Conservation (phyloP, 371 early-diverging fungal species). For the Apophysomyces elegans region DNA sequence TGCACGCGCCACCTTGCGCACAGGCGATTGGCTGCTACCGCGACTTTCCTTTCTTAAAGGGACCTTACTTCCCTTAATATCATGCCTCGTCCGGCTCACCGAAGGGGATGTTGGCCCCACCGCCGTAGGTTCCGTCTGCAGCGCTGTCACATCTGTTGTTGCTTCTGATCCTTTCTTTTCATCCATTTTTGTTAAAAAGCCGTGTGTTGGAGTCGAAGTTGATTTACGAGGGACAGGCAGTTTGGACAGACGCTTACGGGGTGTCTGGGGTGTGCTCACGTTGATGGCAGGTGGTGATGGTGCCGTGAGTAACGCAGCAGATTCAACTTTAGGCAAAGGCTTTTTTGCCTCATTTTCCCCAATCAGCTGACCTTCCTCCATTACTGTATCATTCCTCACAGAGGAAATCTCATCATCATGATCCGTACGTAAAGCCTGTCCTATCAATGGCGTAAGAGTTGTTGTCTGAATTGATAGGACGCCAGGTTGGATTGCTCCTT, state of each 20-base stretch:
- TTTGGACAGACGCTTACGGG: background rate
- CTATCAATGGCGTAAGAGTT: no score
- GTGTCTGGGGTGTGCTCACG: slow-evolving; percentile 3
- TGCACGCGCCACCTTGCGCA: background rate
- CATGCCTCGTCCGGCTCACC: background rate
- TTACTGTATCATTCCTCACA: no score
- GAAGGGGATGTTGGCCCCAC: background rate
- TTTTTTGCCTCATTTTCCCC: no score
- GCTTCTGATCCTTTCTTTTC: background rate
- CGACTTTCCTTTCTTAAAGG: background rate
- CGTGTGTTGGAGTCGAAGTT: background rate
- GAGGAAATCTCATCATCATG: no score
- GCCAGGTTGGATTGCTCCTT: no score
- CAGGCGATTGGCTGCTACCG: background rate
- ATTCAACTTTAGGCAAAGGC: background rate
- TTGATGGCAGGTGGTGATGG: background rate
- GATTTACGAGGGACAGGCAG: slow-evolving; percentile 1
- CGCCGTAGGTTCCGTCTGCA: background rate
- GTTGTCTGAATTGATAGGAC: no score
- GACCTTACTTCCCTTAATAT: background rate
- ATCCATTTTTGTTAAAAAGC: background rate
- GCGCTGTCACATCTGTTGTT: background rate
- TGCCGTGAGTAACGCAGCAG: background rate
- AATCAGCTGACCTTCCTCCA: no score
- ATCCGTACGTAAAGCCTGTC: no score